phyloP scores from a whole-genome alignment of 2,329 filamentous ascomycete genomes.

The Aureobasidium sp. region DNA sequence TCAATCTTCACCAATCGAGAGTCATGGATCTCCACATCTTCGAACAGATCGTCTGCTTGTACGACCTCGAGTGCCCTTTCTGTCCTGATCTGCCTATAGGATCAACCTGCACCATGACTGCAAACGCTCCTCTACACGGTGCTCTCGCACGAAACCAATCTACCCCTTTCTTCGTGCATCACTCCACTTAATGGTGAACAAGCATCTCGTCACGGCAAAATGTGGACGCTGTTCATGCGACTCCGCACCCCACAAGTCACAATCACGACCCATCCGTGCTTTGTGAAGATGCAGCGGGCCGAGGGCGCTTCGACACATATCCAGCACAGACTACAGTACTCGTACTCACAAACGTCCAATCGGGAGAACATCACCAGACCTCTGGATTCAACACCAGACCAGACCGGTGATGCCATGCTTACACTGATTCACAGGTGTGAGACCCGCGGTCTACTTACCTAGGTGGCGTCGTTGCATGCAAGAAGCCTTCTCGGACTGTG shows the following conservation, averaged over 20 bases:
- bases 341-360: conserved; percentile 6
- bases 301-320: conserved; percentile 9
- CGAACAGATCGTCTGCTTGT: neutral
- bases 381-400: neutral
- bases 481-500: neutral
- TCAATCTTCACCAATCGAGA: conserved; percentile 7
- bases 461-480: conserved; percentile 2
- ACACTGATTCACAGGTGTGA: neutral
- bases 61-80: neutral
- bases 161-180: neutral
- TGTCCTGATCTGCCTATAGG: neutral
- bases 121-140: neutral
- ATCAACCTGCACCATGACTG: neutral
- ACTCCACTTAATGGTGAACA: neutral
- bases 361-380: conserved; percentile 5
- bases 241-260: conserved; percentile 12
- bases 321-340: neutral
- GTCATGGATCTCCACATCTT: neutral
- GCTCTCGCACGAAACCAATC: neutral
- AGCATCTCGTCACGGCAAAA: neutral
- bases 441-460: neutral
- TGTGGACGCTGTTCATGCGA: neutral
- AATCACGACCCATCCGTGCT: conserved; percentile 7
- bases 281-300: conserved; percentile 1
- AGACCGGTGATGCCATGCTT: neutral